A percentile compares a stretch with the other conserved stretches of the same genome.
These are phyloP conservation scores for Lachnellula cervina DNA, from an alignment of 2,329 filamentous ascomycete genomes.

Conservation along the genomic window DNA sequence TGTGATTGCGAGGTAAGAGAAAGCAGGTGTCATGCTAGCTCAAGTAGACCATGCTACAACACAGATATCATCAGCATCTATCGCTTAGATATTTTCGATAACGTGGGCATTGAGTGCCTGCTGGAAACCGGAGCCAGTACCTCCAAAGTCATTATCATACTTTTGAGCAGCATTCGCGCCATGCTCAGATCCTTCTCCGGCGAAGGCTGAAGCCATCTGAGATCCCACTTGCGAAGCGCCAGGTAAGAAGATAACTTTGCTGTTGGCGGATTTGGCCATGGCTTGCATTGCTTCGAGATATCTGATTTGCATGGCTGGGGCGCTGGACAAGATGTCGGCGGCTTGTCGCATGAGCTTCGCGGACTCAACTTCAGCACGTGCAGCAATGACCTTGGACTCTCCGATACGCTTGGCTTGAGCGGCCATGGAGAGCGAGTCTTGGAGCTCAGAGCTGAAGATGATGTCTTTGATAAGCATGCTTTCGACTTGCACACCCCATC, in stretches of 20 bases:
- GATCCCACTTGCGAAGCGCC: conserved; percentile 55
- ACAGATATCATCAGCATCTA: conserved; percentile 20
- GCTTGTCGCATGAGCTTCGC: conserved; percentile 92
- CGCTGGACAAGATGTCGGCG: conserved; percentile 85
- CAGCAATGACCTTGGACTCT: conserved; percentile 97
- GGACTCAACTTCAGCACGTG: conserved; percentile 92
- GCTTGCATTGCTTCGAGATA: conserved; percentile 98
- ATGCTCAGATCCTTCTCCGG: conserved; percentile 50
- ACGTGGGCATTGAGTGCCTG: conserved; percentile 75
- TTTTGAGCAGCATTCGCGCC: conserved; percentile 39
- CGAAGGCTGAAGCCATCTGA: conserved; percentile 44
- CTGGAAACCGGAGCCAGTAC: conserved; percentile 61
- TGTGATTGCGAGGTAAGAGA: background rate
- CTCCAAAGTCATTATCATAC: conserved; percentile 44
- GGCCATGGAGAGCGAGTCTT: conserved; percentile 96
- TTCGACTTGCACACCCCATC: conserved; percentile 95
- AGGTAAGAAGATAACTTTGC: conserved; percentile 81
- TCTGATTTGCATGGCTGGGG: conserved; percentile 95
- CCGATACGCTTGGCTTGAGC: conserved; percentile 98
- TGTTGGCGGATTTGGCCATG: conserved; percentile 92
- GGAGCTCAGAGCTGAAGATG: conserved; percentile 90
- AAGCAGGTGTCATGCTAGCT: background rate
- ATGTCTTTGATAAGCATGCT: conserved; percentile 99
- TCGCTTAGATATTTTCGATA: conserved; percentile 73
- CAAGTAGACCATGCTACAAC: conserved; percentile 30